Base-by-base conservation (phyloP, 306 rosid genomes). In the Cyamopsis tetragonoloba region DNA sequence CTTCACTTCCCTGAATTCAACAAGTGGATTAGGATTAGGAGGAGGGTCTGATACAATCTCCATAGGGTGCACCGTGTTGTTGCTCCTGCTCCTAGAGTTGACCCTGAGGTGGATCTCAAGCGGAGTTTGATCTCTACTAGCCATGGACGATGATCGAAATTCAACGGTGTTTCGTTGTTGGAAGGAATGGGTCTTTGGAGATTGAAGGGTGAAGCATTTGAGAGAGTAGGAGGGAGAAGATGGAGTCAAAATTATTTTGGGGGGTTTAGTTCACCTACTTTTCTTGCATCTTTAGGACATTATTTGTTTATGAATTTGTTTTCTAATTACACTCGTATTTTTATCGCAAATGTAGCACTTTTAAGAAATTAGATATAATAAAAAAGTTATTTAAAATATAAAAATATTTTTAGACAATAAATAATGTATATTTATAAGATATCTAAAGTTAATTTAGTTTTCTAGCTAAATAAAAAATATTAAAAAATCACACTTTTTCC, bases 21-120 rank as follows among this genome's bases (percentile, higher is more conserved):
- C n/a, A n/a, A n/a, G n/a, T 86, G 78, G 42, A 23, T 30, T 68
- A 48, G 70, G 46, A 2, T 39, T 14, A 5, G 81, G 53, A 9
- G 77, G 70, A 17, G 64, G 58, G 6, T 61, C 80, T 1, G 30
- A 6, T 27, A 8, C n/a, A 0, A 59, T n/a, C 60, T 77, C 85
- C 30, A 68, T 64, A 0, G 98, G 96, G 80, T 89, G 91, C 9
- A 87, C 81, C 24, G 72, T 65, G 62, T 62, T 72, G 73, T 50
- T 70, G 48, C 23, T 47, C 24, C 3, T 39, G 18, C 10, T 49
- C 34, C 22, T 60, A 5, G 66, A 12, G 71, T 48, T 66, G 44
- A 39, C 55, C 28, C 81, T 76, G 38, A 20, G 91, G 49, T 72
- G 85, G 74, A 66, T 27, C 26, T 71, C 90, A 37, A 83, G 30